Evolutionary conservation across 176 grass and related monocot species (phyloP), one percentile per base, ranked within the genome.

Genomic region (Rhynchospora tenuis): DNA sequence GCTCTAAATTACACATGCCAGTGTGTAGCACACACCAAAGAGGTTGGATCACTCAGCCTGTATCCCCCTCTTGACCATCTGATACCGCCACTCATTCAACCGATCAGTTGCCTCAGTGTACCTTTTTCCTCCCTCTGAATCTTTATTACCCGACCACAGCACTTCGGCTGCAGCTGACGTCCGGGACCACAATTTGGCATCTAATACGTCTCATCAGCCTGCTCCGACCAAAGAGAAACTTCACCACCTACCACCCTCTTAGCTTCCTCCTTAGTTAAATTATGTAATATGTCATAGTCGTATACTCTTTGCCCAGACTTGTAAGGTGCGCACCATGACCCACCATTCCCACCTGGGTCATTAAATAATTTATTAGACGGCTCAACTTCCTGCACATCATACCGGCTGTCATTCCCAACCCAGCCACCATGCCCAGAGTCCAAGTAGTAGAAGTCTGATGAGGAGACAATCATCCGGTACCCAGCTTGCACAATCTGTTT

Each of bases 241-340:
- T 98, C 95, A 15, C 90, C 92, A 46, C 95, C 92, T 60, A 98
- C 85, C 78, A 98, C 92, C 62, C 29, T 73, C 67, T 29, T 55
- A 0, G 90, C 90, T 89, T 98, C 92, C 14, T 88, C 86, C 73
- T 89, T 87, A 15, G 85, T 98, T 0, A 98, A 86, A 55, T 92
- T 92, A 89, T 98, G 82, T 63, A 94, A 86, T 87, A 98, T 93
- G 89, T 98, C 95, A 82, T 94, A 98, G 88, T 94, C 92, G 81
- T 98, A 98, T 16, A 98, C 76, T 86, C 95, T 91, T 81, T 98
- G 95, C 95, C 95, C 94, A 14, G 90, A 87, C 86, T 94, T 98
- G 92, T 90, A 94, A 0, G 95, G 95, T 51, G 92, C 92, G 84
- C 95, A 98, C 95, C 92, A 98, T 0, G 90, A 94, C 62, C 95